Evolutionary conservation across 2,329 filamentous ascomycete genomes (phyloP), one percentile per base, ranked within the genome.

Genomic region (Trichophyton benhamiae): DNA sequence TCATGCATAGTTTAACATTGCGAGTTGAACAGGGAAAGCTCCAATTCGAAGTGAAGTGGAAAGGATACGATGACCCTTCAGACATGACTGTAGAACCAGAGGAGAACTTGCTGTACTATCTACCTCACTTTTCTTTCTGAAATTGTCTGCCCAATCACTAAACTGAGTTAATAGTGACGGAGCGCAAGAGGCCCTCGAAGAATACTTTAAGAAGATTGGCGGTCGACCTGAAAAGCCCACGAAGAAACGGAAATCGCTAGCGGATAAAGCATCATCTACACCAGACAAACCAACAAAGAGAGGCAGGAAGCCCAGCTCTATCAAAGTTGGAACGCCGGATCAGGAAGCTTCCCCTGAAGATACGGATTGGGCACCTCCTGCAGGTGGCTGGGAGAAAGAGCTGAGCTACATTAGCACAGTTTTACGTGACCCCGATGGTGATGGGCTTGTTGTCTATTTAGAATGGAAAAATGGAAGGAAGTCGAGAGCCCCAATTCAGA

Each of bases 11-110:
- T 41, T 22, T 58, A 17, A 58, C 55, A 15, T 3, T 20, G 6
- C 20, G 55, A 13, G 3, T 33, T 38, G 30, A 58, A 48, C 48
- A 77, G 75, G 72, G 71, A 38, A 67, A 67, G 17, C 67, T 79
- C 25, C 62, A 72, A 41, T 71, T 78, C 20, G 65, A 71, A 6
- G 76, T 79, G 33, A 79, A 79, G 66, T 80, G 78, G 78, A 74
- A 75, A 63, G 77, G 75, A 3, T 80, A 78, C 59, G 71, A 75
- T 1, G 67, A 75, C 4, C 70, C 72, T 1, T 65, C 67, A n/a
- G 77, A 80, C 55, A 70, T 72, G 59, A 80, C 78, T 1, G 67
- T 73, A 67, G 78, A 80, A 62, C 76, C 76, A 0, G 77, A 79
- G 66, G 72, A 74, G 5, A 75, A 77, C 55, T 67, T 76, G 72